These are phyloP conservation scores for Peronospora destructor DNA, from an alignment of 352 stramenopile species.

Conservation along the genomic window DNA sequence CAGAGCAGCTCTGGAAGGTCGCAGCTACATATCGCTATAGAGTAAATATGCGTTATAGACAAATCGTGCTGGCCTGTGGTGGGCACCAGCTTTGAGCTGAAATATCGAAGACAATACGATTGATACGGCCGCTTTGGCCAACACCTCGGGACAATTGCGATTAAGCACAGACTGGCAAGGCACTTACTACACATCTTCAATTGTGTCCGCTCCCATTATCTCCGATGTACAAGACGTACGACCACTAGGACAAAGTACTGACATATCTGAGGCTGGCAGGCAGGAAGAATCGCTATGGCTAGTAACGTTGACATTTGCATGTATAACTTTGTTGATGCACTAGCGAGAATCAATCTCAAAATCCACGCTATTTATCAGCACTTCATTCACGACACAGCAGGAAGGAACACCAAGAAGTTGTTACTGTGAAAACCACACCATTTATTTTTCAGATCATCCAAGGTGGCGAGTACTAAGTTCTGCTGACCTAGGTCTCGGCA, in stretches of 20 bases:
- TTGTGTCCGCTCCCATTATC: constrained; percentile 10
- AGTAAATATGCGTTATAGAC: too few relatives aligned
- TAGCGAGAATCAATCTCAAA: constrained; percentile 16
- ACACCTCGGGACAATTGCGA: constrained; percentile 17
- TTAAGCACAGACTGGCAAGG: constrained; percentile 27
- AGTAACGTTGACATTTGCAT: constrained; percentile 5
- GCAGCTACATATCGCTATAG: too few relatives aligned
- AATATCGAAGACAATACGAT: constrained; percentile 25
- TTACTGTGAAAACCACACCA: constrained; percentile 21
- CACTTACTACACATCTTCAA: constrained; percentile 24
- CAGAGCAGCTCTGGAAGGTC: too few relatives aligned
- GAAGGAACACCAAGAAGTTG: not conserved
- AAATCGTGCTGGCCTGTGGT: too few relatives aligned
- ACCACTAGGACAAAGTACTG: constrained; percentile 6
- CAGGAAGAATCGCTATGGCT: constrained; percentile 4
- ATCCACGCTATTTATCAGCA: not conserved
- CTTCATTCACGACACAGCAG: too few relatives aligned
- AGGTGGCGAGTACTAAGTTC: constrained; percentile 33
- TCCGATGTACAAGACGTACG: constrained; percentile 11
- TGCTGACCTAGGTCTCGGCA: constrained; percentile 36
- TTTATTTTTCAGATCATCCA: constrained; percentile 30
- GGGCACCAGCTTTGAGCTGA: constrained; percentile 18
- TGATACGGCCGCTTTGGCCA: constrained; percentile 19
- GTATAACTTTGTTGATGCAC: constrained; percentile 14
- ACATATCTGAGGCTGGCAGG: constrained; percentile 3